Evolutionary conservation across 2,329 filamentous ascomycete genomes (phyloP).

Genomic region (Neofusicoccum kwambonambiense): DNA sequence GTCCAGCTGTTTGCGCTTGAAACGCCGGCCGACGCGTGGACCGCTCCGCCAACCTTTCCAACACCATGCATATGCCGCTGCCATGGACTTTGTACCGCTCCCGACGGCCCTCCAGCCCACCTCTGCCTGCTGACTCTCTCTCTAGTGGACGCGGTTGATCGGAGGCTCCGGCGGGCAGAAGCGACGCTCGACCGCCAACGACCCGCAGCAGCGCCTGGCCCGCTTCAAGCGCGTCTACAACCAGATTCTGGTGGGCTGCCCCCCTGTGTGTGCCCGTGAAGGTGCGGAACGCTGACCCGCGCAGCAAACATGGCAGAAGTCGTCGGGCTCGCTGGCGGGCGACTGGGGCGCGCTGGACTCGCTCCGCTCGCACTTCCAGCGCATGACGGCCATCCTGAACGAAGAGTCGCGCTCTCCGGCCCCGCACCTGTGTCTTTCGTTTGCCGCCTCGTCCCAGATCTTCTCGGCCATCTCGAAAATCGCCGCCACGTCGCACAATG

Average conservation of each 20-base stretch:
- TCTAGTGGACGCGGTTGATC: conserved; percentile 62
- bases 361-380: conserved; percentile 55
- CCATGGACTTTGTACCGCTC: conserved; percentile 21
- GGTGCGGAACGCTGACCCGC: conserved; percentile 9
- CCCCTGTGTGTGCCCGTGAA: background rate
- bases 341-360: conserved; percentile 51
- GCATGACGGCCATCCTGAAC: conserved; percentile 67
- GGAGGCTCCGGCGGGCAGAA: conserved; percentile 54
- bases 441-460: conserved; percentile 80
- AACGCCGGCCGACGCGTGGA: conserved; percentile 17
- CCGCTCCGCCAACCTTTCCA: conserved; percentile 14
- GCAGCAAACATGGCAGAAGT: conserved; percentile 61
- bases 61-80: conserved; percentile 18
- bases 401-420: conserved; percentile 86
- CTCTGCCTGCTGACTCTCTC: conserved; percentile 8
- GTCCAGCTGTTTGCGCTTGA: conserved; percentile 17
- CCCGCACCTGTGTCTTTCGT: conserved; percentile 88
- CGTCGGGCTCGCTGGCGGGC: conserved; percentile 46
- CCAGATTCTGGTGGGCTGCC: conserved; percentile 50
- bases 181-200: conserved; percentile 51
- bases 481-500: conserved; percentile 78
- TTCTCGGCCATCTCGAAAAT: conserved; percentile 90
- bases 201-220: conserved; percentile 59
- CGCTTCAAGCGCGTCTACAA: conserved; percentile 63
- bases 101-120: background rate